These are phyloP conservation scores for Diaporthe capsici DNA, from an alignment of 2,329 filamentous ascomycete species.

Conservation along the genomic window DNA sequence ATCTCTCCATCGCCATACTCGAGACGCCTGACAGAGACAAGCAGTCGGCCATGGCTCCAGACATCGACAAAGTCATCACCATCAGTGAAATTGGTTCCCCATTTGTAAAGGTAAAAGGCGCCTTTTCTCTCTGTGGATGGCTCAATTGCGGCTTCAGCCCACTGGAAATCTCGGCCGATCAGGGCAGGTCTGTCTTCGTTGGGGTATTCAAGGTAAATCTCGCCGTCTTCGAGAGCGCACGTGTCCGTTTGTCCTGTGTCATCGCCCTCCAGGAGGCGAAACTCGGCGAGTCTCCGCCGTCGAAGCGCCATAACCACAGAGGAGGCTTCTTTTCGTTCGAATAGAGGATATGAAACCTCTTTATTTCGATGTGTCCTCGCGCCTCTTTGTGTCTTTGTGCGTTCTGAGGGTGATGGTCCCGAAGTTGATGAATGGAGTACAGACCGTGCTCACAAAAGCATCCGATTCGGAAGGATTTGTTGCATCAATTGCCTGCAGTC, in stretches of 20 bases:
- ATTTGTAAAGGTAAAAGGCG: not conserved
- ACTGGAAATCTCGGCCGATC: not conserved
- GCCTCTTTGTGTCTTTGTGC: not conserved
- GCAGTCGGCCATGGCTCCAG: conserved; percentile 4
- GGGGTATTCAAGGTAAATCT: not conserved
- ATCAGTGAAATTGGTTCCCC: not conserved
- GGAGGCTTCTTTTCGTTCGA: too few species aligned
- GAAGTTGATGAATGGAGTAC: not conserved
- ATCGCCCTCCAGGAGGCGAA: not conserved
- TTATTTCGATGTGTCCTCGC: not conserved
- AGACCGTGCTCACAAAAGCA: not conserved
- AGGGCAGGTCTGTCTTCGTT: not conserved
- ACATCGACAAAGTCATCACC: not conserved
- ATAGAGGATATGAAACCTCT: too few species aligned
- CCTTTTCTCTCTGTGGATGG: not conserved
- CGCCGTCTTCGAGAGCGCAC: not conserved
- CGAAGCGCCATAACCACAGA: not conserved
- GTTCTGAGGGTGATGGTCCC: not conserved
- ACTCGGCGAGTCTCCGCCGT: not conserved
- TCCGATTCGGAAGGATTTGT: not conserved
- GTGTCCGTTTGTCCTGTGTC: not conserved
- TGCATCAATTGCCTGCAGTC: not conserved
- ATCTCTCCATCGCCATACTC: not conserved
- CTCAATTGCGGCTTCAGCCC: conserved; percentile 4
- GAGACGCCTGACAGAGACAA: conserved; percentile 7